These are phyloP conservation scores for Bryum argenteum DNA, from an alignment of 225 moss, liverwort and hornwort species.

Conservation along the genomic window DNA sequence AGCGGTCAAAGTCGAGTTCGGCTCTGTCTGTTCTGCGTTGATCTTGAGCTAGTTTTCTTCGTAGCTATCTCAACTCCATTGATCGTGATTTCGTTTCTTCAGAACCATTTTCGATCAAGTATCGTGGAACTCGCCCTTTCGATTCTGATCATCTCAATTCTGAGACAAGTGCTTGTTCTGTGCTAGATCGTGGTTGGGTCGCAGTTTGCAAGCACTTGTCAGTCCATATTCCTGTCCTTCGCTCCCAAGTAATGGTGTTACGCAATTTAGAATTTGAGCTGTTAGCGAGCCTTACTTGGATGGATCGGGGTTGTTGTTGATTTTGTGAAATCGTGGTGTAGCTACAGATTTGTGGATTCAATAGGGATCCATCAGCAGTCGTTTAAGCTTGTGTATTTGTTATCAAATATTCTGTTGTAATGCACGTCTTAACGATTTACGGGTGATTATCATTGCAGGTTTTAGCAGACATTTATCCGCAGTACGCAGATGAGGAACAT, in stretches of 20 bases:
- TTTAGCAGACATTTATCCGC: constrained; percentile 51
- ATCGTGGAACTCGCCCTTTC: not conserved
- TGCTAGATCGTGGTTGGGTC: not conserved
- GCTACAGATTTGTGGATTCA: not conserved
- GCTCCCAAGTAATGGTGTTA: constrained; percentile 15
- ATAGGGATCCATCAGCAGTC: not conserved
- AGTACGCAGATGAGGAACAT: constrained; percentile 70
- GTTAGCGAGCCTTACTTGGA: not conserved
- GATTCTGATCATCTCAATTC: not conserved
- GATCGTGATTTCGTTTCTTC: not conserved
- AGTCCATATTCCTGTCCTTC: not conserved
- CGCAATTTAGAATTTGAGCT: not conserved
- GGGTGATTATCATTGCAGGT: constrained; percentile 38
- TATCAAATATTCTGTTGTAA: too few species aligned
- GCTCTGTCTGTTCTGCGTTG: not conserved
- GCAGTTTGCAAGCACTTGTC: not conserved
- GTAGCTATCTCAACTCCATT: not conserved
- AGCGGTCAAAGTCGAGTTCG: constrained; percentile 1
- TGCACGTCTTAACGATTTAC: constrained; percentile 23
- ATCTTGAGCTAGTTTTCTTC: constrained; percentile 13
- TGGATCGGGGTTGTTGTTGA: not conserved
- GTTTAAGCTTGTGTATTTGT: not conserved
- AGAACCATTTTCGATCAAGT: not conserved
- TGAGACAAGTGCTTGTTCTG: not conserved
- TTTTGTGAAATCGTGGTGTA: not conserved